Conservation (phyloP, 2,329 filamentous ascomycete genomes). For the Hymenoscyphus scutula region DNA sequence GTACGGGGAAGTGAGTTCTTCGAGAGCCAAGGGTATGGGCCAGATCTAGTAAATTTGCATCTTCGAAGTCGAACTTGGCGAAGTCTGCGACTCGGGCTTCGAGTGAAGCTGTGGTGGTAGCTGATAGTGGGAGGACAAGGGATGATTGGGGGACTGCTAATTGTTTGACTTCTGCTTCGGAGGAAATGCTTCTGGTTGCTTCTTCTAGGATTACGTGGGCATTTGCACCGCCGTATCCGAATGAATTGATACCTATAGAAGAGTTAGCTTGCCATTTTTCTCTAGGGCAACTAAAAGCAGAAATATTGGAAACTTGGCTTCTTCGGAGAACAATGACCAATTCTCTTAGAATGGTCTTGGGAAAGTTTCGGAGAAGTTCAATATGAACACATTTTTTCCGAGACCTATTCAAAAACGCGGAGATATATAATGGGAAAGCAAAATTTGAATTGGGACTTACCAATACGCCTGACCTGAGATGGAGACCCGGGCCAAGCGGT, state of each 20-base stretch:
- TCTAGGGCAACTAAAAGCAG: no score
- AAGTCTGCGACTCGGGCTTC: not conserved
- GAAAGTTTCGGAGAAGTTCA: no score
- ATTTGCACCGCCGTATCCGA: conserved; percentile 31
- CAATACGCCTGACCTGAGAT: conserved; percentile 3
- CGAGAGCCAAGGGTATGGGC: not conserved
- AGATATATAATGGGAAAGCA: no score
- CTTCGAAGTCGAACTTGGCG: not conserved
- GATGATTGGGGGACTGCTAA: not conserved
- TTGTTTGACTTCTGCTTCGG: not conserved
- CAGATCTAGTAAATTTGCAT: not conserved
- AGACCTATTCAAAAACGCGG: no score
- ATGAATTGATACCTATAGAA: conserved; percentile 20
- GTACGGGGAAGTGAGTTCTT: not conserved
- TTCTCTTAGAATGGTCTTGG: no score
- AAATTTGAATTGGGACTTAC: not conserved
- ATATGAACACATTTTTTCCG: no score
- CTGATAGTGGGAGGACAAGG: conserved; percentile 21
- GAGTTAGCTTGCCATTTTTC: no score
- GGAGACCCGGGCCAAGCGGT: conserved; percentile 13
- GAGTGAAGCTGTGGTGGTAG: conserved; percentile 4
- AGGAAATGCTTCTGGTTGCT: not conserved
- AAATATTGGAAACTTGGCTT: no score
- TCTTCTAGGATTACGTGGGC: conserved; percentile 25
- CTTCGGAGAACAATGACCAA: no score